Conservation (phyloP, 345 rosid species). For the Salix viminalis region DNA sequence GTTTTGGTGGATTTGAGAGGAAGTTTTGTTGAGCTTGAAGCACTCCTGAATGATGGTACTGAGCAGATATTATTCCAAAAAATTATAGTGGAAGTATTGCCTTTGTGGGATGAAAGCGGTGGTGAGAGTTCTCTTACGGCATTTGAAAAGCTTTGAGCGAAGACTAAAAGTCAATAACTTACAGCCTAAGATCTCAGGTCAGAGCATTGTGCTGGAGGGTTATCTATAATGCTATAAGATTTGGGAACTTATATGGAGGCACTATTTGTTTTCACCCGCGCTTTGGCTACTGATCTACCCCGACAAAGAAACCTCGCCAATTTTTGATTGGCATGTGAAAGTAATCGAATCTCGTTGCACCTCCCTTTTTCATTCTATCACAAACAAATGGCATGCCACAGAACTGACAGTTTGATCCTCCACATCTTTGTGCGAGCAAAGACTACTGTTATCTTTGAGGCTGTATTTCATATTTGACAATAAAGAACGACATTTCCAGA, state of each 20-base stretch:
- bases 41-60: slow-evolving; percentile 45
- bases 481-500: not conserved
- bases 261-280: not conserved
- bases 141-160: slow-evolving; percentile 32
- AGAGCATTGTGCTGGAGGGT: slow-evolving; percentile 53
- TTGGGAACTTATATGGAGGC: not conserved
- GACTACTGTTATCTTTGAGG: not conserved
- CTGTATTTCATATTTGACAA: not conserved
- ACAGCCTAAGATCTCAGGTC: slow-evolving; percentile 31
- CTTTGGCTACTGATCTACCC: not conserved
- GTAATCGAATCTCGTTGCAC: not conserved
- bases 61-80: slow-evolving; percentile 54
- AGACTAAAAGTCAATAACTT: slow-evolving; percentile 43
- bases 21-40: slow-evolving; percentile 36
- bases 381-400: too few relatives aligned
- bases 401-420: not conserved
- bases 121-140: slow-evolving; percentile 10
- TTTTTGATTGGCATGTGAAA: not conserved
- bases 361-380: too few relatives aligned
- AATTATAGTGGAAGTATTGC: slow-evolving; percentile 53
- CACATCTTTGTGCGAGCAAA: not conserved
- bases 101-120: slow-evolving; percentile 43
- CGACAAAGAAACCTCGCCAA: not conserved
- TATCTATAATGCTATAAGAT: slow-evolving; percentile 32
- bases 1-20: slow-evolving; percentile 67